phyloP scores from a whole-genome alignment of 23 red algal genomes.

The Gracilariopsis chorda region DNA sequence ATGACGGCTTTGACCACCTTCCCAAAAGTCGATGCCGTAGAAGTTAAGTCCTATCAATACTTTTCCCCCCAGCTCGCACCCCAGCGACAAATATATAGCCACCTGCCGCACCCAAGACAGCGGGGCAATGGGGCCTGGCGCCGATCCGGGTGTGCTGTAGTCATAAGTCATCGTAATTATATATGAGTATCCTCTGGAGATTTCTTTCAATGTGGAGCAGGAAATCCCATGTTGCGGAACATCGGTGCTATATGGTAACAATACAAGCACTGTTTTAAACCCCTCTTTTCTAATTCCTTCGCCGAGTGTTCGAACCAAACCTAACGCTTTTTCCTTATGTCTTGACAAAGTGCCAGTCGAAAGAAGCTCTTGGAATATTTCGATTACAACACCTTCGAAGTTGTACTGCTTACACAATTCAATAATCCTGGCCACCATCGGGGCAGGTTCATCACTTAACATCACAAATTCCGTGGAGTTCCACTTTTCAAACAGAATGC shows the following conservation, averaged over 20 bases:
- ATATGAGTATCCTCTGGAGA: not conserved
- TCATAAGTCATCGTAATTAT: constrained; percentile 46
- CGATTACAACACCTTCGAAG: constrained; percentile 31
- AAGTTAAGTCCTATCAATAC: constrained; percentile 41
- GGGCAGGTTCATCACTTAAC: not conserved
- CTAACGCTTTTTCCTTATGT: not conserved
- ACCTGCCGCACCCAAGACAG: constrained; percentile 27
- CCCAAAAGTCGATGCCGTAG: constrained; percentile 33
- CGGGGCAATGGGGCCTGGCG: constrained; percentile 12
- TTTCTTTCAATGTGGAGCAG: not conserved
- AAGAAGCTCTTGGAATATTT: constrained; percentile 5
- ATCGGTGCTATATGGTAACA: constrained; percentile 4
- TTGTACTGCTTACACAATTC: not conserved
- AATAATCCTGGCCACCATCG: not conserved
- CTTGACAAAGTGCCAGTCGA: not conserved
- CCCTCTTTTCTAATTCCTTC: not conserved
- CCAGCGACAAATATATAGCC: not conserved
- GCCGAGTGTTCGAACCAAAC: not conserved
- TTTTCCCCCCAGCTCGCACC: constrained; percentile 29
- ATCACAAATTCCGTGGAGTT: not conserved
- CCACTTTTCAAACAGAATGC: constrained; percentile 44
- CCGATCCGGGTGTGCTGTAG: not conserved
- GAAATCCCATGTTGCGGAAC: not conserved
- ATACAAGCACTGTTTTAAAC: constrained; percentile 14
- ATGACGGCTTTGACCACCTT: not conserved